Evolutionary conservation across 441 rosid genomes (phyloP).

Genomic region (Capsella rubella): DNA sequence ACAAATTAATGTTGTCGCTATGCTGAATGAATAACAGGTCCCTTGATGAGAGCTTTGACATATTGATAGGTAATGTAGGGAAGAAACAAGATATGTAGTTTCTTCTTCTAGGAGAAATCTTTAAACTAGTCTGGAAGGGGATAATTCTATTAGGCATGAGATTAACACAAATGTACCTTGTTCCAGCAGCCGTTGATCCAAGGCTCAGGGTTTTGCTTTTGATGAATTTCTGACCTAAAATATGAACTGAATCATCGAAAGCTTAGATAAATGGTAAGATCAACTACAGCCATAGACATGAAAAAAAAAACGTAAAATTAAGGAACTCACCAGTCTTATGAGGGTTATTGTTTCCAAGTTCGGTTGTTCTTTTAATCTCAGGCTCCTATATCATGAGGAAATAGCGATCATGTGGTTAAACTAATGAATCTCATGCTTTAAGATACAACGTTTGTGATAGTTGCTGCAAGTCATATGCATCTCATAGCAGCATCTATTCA

Average conservation of each 20-base stretch:
- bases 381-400: slow-evolving; percentile 52
- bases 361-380: slow-evolving; percentile 44
- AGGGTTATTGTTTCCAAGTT: slow-evolving; percentile 38
- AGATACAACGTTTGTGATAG: slow-evolving; percentile 10
- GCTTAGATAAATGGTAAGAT: slow-evolving; percentile 41
- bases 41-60: slow-evolving; percentile 15
- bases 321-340: slow-evolving; percentile 56
- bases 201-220: slow-evolving; percentile 47
- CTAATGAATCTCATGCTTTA: background rate
- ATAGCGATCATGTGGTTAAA: no score
- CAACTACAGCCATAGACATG: slow-evolving; percentile 35
- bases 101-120: background rate
- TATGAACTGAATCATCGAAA: slow-evolving; percentile 40
- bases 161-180: slow-evolving; percentile 55
- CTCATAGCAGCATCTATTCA: slow-evolving; percentile 17
- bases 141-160: slow-evolving; percentile 25
- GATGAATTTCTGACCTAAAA: slow-evolving; percentile 45
- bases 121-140: slow-evolving; percentile 12
- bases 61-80: slow-evolving; percentile 15
- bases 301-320: slow-evolving; percentile 30
- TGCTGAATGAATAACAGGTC: slow-evolving; percentile 36
- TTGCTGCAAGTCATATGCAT: slow-evolving; percentile 5
- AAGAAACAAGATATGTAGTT: slow-evolving; percentile 1
- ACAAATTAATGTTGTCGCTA: no score
- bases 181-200: slow-evolving; percentile 44